phyloP scores from a whole-genome alignment of 139 green algal species.

The Chlamydomonas incerta region DNA sequence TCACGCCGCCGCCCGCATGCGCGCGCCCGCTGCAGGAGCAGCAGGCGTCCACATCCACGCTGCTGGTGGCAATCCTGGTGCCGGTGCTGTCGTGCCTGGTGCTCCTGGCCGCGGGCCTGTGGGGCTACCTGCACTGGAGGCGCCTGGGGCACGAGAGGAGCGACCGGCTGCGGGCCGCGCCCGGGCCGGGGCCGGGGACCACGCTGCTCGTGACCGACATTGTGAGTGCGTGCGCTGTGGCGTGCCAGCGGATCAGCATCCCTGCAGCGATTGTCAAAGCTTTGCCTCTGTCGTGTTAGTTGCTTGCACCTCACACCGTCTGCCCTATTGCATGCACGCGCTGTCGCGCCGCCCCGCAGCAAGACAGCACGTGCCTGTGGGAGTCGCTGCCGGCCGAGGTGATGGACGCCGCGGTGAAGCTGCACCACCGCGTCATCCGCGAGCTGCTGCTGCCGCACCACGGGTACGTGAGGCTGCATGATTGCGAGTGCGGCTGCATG shows the following conservation, averaged over 20 bases:
- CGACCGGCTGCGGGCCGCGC: neutral
- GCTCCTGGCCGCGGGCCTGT: neutral
- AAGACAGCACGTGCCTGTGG: constrained; percentile 24
- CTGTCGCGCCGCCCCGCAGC: too few species aligned
- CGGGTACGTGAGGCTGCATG: neutral
- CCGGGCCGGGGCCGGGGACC: neutral
- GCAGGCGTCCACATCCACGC: neutral
- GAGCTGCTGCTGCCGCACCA: neutral
- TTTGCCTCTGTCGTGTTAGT: too few species aligned
- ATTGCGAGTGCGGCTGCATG: neutral
- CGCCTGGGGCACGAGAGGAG: neutral
- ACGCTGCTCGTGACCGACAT: constrained; percentile 21
- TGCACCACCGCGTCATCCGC: constrained; percentile 25
- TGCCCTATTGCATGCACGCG: too few species aligned
- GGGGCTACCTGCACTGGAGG: constrained; percentile 1
- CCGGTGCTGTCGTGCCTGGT: neutral
- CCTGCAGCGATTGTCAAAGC: too few species aligned
- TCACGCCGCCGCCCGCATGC: too few species aligned
- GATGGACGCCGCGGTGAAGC: constrained; percentile 26
- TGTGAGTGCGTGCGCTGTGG: too few species aligned
- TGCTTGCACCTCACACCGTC: too few species aligned
- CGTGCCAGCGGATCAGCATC: too few species aligned
- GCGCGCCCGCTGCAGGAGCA: too few species aligned
- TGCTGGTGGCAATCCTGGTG: neutral
- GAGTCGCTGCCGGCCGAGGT: constrained; percentile 6